phyloP scores from a whole-genome alignment of 75 land plant genomes.

The Selaginella tamariscina region DNA sequence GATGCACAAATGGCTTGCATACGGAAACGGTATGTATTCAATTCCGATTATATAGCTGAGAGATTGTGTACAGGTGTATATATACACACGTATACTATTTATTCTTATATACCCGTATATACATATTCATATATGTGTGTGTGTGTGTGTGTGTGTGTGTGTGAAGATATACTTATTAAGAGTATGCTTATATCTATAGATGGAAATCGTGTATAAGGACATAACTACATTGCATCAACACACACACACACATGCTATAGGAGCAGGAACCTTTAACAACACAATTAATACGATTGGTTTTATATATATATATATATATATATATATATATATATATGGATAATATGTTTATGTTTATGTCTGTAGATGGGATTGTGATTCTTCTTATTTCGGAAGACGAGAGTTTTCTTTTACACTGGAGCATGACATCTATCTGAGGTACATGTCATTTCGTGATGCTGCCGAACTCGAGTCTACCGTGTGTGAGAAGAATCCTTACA shows the following conservation, averaged over 20 bases:
- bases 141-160: not conserved
- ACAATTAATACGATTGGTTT: no score
- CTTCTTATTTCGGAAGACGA: slow-evolving; percentile 58
- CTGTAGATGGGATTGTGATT: slow-evolving; percentile 83
- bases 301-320: no score
- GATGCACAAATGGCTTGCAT: slow-evolving; percentile 76
- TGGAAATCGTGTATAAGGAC: slow-evolving; percentile 91
- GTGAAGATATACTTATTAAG: not conserved
- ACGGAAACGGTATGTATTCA: slow-evolving; percentile 61
- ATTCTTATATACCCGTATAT: not conserved
- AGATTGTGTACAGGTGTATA: not conserved
- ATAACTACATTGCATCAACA: no score
- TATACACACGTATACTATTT: not conserved
- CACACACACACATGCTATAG: no score
- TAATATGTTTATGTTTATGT: no score
- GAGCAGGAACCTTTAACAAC: no score
- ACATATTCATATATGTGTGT: not conserved
- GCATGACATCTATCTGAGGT: slow-evolving; percentile 71
- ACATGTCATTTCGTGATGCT: slow-evolving; percentile 65
- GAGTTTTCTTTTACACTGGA: slow-evolving; percentile 88
- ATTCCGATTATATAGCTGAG: slow-evolving; percentile 11
- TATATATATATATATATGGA: no score
- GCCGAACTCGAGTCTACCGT: slow-evolving; percentile 66
- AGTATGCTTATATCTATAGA: slow-evolving; percentile 31
- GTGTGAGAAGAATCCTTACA: slow-evolving; percentile 66